Evolutionary conservation across 2,329 filamentous ascomycete genomes (phyloP), one percentile per base, ranked within the genome.

Genomic region (Pseudocercospora vitis): DNA sequence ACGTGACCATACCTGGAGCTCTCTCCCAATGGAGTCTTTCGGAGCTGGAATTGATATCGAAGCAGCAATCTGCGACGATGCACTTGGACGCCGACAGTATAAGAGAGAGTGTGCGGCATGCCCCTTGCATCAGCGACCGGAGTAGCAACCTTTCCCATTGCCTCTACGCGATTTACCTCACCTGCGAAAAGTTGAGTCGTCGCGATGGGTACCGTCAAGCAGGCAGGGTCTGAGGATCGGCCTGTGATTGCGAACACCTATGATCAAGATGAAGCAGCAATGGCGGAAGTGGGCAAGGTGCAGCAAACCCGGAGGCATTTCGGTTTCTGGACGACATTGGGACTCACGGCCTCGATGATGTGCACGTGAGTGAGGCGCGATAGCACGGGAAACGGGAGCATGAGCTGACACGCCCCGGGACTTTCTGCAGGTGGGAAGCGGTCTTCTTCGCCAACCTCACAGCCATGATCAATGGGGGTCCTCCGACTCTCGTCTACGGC

Each of bases 401-500:
- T 29, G 6, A 29, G 26, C 26, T 29, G 26, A 29, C 6, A 29
- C 26, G 26, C 11, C 6, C 26, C 26, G 26, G n/a, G n/a, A n/a
- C n/a, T n/a, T n/a, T n/a, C n/a, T 29, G 18, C 18, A 39, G 35
- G 14, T 64, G 62, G 62, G 61, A 62, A 48, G 56, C 53, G 24
- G 57, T 58, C 5, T 53, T 61, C 39, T 58, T 55, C 31, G 53
- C 52, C 32, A 55, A 52, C 29, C 11, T 48, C 8, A 57, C 55
- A 4, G 52, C 57, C 7, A 50, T 60, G 47, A 37, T 58, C 16
- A 63, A 65, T 29, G 61, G 63, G 18, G 63, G 63, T 3, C 56
- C 59, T 16, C 45, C 58, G 18, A 55, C 56, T 7, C 50, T 65
- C 14, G 42, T 64, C 46, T 64, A 58, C 31, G 55, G 71, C 21